These are phyloP conservation scores for Mariannaea elegans DNA, from an alignment of 2,329 filamentous ascomycete species.

Conservation along the genomic window DNA sequence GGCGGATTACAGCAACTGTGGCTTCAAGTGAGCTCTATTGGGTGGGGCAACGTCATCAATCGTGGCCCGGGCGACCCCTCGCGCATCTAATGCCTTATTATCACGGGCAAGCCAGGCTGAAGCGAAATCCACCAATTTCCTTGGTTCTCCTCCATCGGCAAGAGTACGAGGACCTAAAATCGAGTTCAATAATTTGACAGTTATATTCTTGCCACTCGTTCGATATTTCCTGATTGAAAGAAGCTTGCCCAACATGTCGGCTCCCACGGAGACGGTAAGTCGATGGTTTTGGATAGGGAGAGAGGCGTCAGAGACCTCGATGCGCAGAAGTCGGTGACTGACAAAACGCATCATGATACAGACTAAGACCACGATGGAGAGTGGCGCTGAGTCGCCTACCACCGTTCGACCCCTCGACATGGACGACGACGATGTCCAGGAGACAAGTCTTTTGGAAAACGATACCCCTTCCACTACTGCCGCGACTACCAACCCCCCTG, in stretches of 20 bases:
- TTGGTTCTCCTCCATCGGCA: slow-evolving; percentile 12
- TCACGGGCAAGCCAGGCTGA: slow-evolving; percentile 40
- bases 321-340: slow-evolving; percentile 30
- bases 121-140: slow-evolving; percentile 41
- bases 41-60: slow-evolving; percentile 52
- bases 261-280: slow-evolving; percentile 55
- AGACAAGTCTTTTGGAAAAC: slow-evolving; percentile 60
- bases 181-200: slow-evolving; percentile 1
- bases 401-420: slow-evolving; percentile 72
- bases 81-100: slow-evolving; percentile 42
- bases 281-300: slow-evolving; percentile 26
- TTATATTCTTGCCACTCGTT: slow-evolving; percentile 12
- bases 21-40: slow-evolving; percentile 28
- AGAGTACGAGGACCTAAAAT: slow-evolving; percentile 8
- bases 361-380: slow-evolving; percentile 54
- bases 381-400: slow-evolving; percentile 70
- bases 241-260: slow-evolving; percentile 48
- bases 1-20: slow-evolving; percentile 35
- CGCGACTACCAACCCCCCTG: slow-evolving; percentile 38
- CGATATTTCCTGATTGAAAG: slow-evolving; percentile 6
- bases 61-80: slow-evolving; percentile 44
- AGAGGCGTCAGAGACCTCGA: slow-evolving; percentile 3
- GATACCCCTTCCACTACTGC: slow-evolving; percentile 46
- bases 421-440: slow-evolving; percentile 76
- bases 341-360: slow-evolving; percentile 39